Evolutionary conservation across 371 early-diverging fungal genomes (phyloP), one percentile per base, ranked within the genome.

Genomic region (Dichotomocladium elegans): DNA sequence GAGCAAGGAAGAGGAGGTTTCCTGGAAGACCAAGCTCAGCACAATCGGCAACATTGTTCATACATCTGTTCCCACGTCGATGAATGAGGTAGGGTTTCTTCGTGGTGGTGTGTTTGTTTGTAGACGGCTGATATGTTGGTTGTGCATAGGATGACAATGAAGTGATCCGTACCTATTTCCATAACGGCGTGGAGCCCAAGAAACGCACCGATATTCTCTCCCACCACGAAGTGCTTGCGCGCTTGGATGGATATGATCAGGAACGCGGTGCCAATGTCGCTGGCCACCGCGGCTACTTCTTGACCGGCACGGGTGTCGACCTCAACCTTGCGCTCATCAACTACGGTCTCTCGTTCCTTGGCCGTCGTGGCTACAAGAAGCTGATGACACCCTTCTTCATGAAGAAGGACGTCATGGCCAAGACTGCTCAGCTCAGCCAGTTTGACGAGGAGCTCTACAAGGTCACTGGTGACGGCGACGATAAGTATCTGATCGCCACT

Each of bases 401-500:
- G 98, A 89, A 89, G 58, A 89, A 86, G 78, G 98, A 96, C 28
- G 81, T 93, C 31, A 99, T 99, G 99, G 93, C 93, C 41, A 93
- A 91, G 83, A 99, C 99, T 25, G 98, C 99, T 9, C 99, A 99
- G 76, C 83, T 99, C 48, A 88, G 89, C 55, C 94, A 99, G 74
- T 99, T 98, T 71, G 99, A 99, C 65, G 99, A 99, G 66, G 99
- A 98, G 66, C 82, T 99, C 42, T 99, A 99, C 88, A 98, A 95
- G 74, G 71, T 91, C 33, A 68, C 81, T 57, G 91, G 88, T 34
- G 95, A 92, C 41, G 93, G 86, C 61, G 94, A 95, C 53, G 95
- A 97, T 61, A 91, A 92, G 75, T 99, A 99, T 77, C 77, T 99
- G 58, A 99, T 99, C 66, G 99, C 99, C 42, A 99, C 99, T 41